A percentile compares a stretch with the other conserved stretches of the same genome.
These are phyloP conservation scores for Juglanconis juglandina DNA, from an alignment of 2,329 filamentous ascomycete genomes.

Conservation along the genomic window DNA sequence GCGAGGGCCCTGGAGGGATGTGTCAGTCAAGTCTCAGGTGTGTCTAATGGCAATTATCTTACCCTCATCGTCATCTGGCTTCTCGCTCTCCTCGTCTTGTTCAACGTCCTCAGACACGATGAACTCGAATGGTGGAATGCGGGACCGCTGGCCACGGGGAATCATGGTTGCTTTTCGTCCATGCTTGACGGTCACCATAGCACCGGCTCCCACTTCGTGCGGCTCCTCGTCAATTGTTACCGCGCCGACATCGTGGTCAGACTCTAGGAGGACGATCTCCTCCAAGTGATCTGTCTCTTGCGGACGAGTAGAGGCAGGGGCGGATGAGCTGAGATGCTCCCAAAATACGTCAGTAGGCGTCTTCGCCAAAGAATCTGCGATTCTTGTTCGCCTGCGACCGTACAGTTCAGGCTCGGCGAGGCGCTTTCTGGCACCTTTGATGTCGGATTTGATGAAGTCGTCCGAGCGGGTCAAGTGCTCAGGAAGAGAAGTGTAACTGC, in stretches of 20 bases:
- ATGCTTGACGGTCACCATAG: not conserved
- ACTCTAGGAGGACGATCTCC: not conserved
- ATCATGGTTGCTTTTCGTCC: not conserved
- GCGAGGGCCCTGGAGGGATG: not conserved
- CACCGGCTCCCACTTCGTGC: too few relatives aligned
- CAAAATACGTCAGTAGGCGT: conserved; percentile 12
- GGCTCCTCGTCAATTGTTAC: not conserved
- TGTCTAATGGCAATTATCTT: not conserved
- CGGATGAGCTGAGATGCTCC: conserved; percentile 8
- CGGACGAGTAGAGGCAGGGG: not conserved
- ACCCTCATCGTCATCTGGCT: not conserved
- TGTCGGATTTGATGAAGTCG: not conserved
- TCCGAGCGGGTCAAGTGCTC: not conserved
- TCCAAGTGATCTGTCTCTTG: not conserved
- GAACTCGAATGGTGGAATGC: not conserved
- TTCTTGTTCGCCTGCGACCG: not conserved
- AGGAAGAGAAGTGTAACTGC: not conserved
- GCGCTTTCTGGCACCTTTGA: not conserved
- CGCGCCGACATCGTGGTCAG: not conserved
- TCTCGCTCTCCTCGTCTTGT: not conserved
- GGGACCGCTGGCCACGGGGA: not conserved
- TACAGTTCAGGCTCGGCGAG: not conserved
- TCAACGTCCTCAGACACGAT: not conserved
- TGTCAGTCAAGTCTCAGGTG: not conserved
- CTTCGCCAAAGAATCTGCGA: not conserved